phyloP scores from a whole-genome alignment of 148 eudicot species.

The Simmondsia chinensis region DNA sequence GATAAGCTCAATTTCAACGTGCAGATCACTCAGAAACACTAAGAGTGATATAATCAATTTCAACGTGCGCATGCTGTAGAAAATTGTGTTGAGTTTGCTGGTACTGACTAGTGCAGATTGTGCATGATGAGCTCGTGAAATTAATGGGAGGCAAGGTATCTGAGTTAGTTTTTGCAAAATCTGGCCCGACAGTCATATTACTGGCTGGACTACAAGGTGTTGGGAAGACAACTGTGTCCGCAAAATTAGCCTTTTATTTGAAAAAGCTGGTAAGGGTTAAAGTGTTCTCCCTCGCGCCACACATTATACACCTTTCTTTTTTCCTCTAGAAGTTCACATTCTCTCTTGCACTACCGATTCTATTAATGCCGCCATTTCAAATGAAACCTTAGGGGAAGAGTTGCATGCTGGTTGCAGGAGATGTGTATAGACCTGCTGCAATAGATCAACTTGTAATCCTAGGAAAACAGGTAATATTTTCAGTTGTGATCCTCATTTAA shows the following conservation, averaged over 20 bases:
- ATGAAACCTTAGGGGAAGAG: constrained; percentile 69
- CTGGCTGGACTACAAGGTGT: constrained; percentile 98
- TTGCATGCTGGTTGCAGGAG: constrained; percentile 98
- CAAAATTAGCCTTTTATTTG: constrained; percentile 85
- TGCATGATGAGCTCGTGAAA: constrained; percentile 79
- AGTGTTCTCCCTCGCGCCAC: not conserved
- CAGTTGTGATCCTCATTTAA: no score
- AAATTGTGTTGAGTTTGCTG: no score
- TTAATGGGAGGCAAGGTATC: constrained; percentile 96
- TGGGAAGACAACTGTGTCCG: constrained; percentile 96
- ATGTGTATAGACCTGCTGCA: constrained; percentile 98
- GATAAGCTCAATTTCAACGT: no score
- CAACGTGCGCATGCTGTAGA: no score
- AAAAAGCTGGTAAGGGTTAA: constrained; percentile 63
- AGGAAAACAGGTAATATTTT: constrained; percentile 81
- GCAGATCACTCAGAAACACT: no score
- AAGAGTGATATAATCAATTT: no score
- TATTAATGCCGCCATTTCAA: not conserved
- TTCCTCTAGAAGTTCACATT: not conserved
- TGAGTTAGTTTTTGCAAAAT: constrained; percentile 75
- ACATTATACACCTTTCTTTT: not conserved
- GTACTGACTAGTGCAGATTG: constrained; percentile 51
- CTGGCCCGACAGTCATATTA: constrained; percentile 79
- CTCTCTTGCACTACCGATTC: not conserved
- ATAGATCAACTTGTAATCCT: constrained; percentile 88